These are phyloP conservation scores for Amborella trichopoda DNA, from an alignment of 164 flowering plant genomes.

Conservation along the genomic window DNA sequence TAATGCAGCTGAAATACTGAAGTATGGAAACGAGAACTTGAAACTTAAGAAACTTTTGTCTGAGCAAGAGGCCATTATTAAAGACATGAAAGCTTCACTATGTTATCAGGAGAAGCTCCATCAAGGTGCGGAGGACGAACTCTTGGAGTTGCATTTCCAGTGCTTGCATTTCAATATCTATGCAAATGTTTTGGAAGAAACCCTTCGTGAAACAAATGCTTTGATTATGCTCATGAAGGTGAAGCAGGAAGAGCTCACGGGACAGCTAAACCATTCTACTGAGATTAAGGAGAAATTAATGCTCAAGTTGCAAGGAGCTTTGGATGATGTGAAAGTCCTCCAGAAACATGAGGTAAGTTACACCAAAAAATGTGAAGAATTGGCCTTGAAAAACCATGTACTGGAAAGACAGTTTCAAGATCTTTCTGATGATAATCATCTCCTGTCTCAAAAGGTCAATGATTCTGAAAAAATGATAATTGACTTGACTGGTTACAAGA, in stretches of 20 bases:
- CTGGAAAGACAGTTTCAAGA: slow-evolving; percentile 41
- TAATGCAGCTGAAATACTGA: slow-evolving; percentile 11
- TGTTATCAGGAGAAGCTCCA: slow-evolving; percentile 53
- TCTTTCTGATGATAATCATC: slow-evolving; percentile 35
- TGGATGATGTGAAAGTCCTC: slow-evolving; percentile 35
- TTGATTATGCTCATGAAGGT: slow-evolving; percentile 28
- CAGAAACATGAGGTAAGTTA: slow-evolving; percentile 32
- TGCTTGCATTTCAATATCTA: slow-evolving; percentile 53
- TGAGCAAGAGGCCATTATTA: slow-evolving; percentile 33
- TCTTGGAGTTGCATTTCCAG: slow-evolving; percentile 36
- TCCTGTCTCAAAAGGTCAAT: slow-evolving; percentile 33
- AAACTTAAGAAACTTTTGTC: slow-evolving; percentile 22
- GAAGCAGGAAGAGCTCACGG: slow-evolving; percentile 24
- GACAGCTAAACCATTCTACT: slow-evolving; percentile 38
- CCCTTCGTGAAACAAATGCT: slow-evolving; percentile 38
- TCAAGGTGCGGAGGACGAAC: slow-evolving; percentile 56
- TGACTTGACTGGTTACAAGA: slow-evolving; percentile 32
- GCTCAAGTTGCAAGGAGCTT: slow-evolving; percentile 45
- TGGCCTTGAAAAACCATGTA: slow-evolving; percentile 34
- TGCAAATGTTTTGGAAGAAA: slow-evolving; percentile 40
- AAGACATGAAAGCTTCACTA: slow-evolving; percentile 43
- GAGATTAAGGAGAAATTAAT: slow-evolving; percentile 39
- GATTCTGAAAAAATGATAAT: slow-evolving; percentile 33
- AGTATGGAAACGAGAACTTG: slow-evolving; percentile 1
- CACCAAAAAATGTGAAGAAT: slow-evolving; percentile 31